Evolutionary conservation across 2,329 filamentous ascomycete genomes (phyloP).

Genomic region (Onygenales sp.): DNA sequence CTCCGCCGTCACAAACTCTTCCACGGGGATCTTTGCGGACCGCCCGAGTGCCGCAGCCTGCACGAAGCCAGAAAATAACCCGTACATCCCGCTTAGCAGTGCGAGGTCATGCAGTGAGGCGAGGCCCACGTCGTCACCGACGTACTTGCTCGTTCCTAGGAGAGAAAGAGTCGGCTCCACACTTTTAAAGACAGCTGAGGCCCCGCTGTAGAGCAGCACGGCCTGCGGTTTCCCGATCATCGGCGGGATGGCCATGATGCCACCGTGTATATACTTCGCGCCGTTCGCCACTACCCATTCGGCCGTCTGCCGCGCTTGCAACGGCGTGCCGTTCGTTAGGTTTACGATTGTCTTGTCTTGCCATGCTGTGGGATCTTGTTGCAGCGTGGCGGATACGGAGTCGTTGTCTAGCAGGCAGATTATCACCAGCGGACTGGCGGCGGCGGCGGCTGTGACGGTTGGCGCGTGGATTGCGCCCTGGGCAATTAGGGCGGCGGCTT

Average conservation of each 20-base stretch:
- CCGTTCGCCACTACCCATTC: background rate
- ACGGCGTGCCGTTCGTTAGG: conserved; percentile 3
- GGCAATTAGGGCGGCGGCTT: background rate
- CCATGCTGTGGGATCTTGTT: background rate
- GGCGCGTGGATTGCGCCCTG: conserved; percentile 1
- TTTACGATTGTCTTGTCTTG: conserved; percentile 3
- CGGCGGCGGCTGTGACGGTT: background rate
- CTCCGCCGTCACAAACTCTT: background rate
- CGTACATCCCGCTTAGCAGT: conserved; percentile 4
- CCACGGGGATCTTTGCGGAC: background rate
- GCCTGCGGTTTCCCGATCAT: background rate
- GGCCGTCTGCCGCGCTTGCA: background rate
- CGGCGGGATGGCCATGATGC: conserved; percentile 3
- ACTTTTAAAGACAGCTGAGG: background rate
- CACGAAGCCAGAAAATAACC: conserved; percentile 2
- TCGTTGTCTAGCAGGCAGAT: conserved; percentile 3
- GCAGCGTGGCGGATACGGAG: background rate
- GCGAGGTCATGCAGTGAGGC: conserved; percentile 2
- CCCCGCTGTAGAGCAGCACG: conserved; percentile 1
- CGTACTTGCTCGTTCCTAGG: background rate
- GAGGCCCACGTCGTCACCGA: background rate
- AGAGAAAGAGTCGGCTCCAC: background rate
- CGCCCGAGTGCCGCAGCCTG: conserved; percentile 3
- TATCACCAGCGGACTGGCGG: conserved; percentile 2
- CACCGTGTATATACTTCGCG: conserved; percentile 3